Conservation (phyloP, 2,329 filamentous ascomycete species). For the Fusarium guadeloupense region DNA sequence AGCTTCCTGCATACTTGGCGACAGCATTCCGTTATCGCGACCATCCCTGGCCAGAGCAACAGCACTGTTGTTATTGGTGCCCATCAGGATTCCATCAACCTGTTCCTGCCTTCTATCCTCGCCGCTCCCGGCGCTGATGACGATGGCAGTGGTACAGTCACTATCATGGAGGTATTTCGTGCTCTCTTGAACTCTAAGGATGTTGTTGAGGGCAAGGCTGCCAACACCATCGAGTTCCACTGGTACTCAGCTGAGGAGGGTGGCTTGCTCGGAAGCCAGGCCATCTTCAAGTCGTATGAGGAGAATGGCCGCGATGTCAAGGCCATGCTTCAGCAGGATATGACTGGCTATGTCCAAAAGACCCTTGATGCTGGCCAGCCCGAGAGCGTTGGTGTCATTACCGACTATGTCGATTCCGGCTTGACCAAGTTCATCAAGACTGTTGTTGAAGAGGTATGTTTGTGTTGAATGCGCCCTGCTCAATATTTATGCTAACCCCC, state of each 20-base stretch:
- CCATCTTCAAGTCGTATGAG: constrained; percentile 85
- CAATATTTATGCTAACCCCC: background rate
- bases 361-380: constrained; percentile 83
- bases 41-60: constrained; percentile 85
- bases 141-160: constrained; percentile 91
- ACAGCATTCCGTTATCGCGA: constrained; percentile 90
- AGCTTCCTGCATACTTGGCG: constrained; percentile 86
- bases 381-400: constrained; percentile 91
- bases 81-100: constrained; percentile 95
- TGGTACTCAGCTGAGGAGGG: constrained; percentile 95
- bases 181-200: constrained; percentile 78
- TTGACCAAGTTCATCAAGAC: constrained; percentile 92
- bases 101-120: constrained; percentile 85
- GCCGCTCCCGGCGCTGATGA: constrained; percentile 94
- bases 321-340: constrained; percentile 98
- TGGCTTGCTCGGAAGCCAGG: constrained; percentile 86
- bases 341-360: constrained; percentile 89
- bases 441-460: constrained; percentile 69
- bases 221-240: constrained; percentile 95
- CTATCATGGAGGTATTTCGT: constrained; percentile 90
- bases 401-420: constrained; percentile 84
- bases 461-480: background rate
- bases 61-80: constrained; percentile 90
- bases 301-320: constrained; percentile 78
- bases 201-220: constrained; percentile 74